Evolutionary conservation across 345 rosid species (phyloP), one percentile per base, ranked within the genome.

Genomic region (Murraya paniculata): DNA sequence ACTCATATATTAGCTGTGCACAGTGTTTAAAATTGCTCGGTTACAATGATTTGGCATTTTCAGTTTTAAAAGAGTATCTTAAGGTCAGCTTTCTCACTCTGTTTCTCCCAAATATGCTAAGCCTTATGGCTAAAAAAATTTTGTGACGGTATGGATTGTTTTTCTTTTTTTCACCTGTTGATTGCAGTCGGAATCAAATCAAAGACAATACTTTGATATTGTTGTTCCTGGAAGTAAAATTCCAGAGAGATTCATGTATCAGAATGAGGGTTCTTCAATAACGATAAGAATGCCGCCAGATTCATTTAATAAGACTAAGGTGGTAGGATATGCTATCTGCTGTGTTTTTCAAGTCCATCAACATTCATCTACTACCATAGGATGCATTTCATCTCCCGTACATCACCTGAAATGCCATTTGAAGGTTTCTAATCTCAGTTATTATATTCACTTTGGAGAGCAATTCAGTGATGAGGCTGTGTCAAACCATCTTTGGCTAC

Each of bases 231-330:
- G 81, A 28, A 31, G 68, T 38, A 30, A 73, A 31, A 39, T 79
- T 64, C 77, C 81, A 24, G 58, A 73, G n/a, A 73, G 81, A 64
- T 65, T 73, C 33, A 56, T 41, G 9, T n/a, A 73, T 19, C 66
- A 57, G 38, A 58, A 7, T 9, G 31, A 9, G 30, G 77, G 67
- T 41, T 57, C 73, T 56, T 33, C 73, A 7, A 14, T 71, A 4
- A 71, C 41, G 4, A 16, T 72, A 9, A 14, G 53, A 10, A 18
- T 48, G 24, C 80, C 69, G 10, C 45, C 45, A 39, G 45, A 39
- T 39, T 39, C 45, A 39, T 39, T 39, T 39, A 39, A 39, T 39
- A 36, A 36, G 39, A 36, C 6, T 36, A 9, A 39, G 45, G 45
- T 39, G 45, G 45, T 39, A 11, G 77, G 62, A 2, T 28, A 45